Conservation (phyloP, 2,329 filamentous ascomycete species). For the Emergomyces africanus region DNA sequence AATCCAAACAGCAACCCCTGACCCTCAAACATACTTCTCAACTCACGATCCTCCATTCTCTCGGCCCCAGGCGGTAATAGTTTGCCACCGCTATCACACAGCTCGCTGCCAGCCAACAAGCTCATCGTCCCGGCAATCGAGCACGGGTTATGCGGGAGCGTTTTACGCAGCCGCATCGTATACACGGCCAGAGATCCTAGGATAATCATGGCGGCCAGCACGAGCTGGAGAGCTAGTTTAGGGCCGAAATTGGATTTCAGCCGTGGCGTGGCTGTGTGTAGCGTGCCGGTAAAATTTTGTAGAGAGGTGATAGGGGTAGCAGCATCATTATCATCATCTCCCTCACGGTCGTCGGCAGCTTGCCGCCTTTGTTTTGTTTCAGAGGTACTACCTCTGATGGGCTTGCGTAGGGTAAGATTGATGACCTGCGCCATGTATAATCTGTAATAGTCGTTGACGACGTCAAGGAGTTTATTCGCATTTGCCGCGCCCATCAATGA, state of each 20-base stretch:
- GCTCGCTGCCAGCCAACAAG: slow-evolving; percentile 1
- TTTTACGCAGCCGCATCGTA: not conserved
- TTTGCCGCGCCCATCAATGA: not conserved
- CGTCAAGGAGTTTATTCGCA: not conserved
- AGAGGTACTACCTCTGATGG: not conserved
- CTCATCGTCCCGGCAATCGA: not conserved
- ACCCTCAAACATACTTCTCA: not conserved
- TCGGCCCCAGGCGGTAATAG: not conserved
- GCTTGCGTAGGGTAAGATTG: not conserved
- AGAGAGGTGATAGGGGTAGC: not conserved
- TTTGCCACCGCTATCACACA: not conserved
- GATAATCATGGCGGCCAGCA: not conserved
- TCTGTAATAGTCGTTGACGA: not conserved
- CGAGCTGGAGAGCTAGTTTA: not conserved
- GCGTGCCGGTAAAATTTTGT: not conserved
- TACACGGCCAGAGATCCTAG: not conserved
- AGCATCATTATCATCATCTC: not conserved
- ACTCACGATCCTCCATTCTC: not conserved
- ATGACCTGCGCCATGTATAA: not conserved
- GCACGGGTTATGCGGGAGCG: not conserved
- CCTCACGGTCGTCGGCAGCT: not conserved
- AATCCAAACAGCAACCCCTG: not conserved
- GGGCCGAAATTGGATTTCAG: not conserved
- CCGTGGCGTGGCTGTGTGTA: not conserved
- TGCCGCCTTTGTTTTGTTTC: not conserved